Evolutionary conservation across 352 stramenopile genomes (phyloP), one percentile per base, ranked within the genome.

Genomic region (Globisporangium nunn): DNA sequence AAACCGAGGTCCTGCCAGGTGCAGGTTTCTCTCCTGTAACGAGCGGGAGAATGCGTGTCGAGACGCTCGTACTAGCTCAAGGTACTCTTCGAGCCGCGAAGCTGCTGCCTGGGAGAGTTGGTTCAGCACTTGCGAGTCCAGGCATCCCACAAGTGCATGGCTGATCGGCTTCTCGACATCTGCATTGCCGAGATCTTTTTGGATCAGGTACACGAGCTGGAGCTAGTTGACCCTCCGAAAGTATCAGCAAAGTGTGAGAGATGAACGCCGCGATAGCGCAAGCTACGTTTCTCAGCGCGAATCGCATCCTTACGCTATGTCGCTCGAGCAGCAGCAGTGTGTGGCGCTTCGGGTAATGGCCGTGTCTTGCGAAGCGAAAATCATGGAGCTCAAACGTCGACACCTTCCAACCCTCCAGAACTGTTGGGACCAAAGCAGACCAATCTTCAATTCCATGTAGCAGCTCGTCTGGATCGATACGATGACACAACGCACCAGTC

Each of bases 301-400:
- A 14, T 30, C 3, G 8, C 6, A 56, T 7, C 3, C 63, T 15
- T 75, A 80, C 70, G 8, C 72, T 50, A 6, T 48, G 63, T 8
- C 61, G 62, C 7, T 70, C 63, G 39, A 80, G 49, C 46, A 75
- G 43, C 11, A 78, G 31, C 3, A 73, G 37, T 3, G 64, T 58
- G 37, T 78, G 70, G 17, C 67, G 59, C 46, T 70, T 75, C 31
- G 70, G 67, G 23, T 78, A 78, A 40, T 62, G 50, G 2, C 65
- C 67, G 40, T 77, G 60, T 3, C 71, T 56, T 46, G 68, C 63
- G 56, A 73, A 74, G 4, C 59, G 54, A 47, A 67, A 67, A 48
- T 79, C 68, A 28, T 75, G 66, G 30, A 76, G 51, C 43, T 73
- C 65, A 35, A 64, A 73, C 11, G 39, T 56, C 35, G 39, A 15